These are phyloP conservation scores for Aspergillus sp. DNA, from an alignment of 2,329 filamentous ascomycete species.

Conservation along the genomic window DNA sequence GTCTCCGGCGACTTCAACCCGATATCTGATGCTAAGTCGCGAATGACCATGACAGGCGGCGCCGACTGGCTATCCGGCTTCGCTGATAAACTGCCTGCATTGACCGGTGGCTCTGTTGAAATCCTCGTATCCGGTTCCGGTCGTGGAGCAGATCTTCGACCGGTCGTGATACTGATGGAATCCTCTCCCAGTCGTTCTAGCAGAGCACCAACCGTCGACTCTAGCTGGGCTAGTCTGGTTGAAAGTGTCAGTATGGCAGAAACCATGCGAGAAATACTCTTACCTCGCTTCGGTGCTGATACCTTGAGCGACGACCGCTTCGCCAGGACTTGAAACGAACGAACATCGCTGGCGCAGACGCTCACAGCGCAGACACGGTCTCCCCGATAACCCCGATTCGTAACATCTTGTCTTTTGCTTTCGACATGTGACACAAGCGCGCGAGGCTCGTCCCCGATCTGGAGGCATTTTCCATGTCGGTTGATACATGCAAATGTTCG, in stretches of 20 bases:
- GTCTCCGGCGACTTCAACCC: constrained; percentile 5
- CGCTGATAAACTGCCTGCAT: not conserved
- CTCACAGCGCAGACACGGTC: constrained; percentile 39
- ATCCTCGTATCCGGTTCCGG: not conserved
- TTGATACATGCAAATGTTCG: not conserved
- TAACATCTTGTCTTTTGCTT: constrained; percentile 46
- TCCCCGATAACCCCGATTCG: constrained; percentile 27
- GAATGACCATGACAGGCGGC: constrained; percentile 7
- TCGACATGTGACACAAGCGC: constrained; percentile 39
- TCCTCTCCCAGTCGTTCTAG: constrained; percentile 1
- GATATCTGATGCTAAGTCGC: constrained; percentile 6
- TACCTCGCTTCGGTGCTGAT: not conserved
- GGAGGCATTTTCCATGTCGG: constrained; percentile 4
- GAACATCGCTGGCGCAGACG: constrained; percentile 37
- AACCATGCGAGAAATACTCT: too few relatives aligned
- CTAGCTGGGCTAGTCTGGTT: not conserved
- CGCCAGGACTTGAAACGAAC: constrained; percentile 12
- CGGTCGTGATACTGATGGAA: not conserved
- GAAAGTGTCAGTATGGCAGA: not conserved
- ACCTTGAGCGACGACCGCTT: not conserved
- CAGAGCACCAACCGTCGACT: constrained; percentile 1
- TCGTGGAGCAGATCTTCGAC: not conserved
- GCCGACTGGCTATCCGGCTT: not conserved
- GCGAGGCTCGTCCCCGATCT: constrained; percentile 22
- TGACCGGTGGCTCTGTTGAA: not conserved